phyloP scores from a whole-genome alignment of 176 grass and related monocot genomes.

The Paspalum vaginatum region DNA sequence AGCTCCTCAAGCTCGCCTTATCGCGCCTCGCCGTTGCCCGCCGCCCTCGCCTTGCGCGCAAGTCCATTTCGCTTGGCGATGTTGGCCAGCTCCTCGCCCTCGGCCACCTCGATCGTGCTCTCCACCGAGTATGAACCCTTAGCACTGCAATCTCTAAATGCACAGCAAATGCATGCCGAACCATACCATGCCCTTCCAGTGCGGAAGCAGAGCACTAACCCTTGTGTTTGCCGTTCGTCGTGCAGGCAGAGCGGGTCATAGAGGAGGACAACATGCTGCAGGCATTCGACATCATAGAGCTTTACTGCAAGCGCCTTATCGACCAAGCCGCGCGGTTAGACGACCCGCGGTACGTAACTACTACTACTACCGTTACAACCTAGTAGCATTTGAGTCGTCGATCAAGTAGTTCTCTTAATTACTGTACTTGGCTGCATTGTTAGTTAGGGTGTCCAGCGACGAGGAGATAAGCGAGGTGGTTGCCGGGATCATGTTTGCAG shows the following conservation, averaged over 20 bases:
- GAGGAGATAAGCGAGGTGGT: slow-evolving; percentile 35
- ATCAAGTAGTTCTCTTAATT: no score
- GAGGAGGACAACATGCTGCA: slow-evolving; percentile 50
- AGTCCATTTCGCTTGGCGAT: slow-evolving; percentile 30
- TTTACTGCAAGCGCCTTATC: slow-evolving; percentile 48
- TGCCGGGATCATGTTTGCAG: slow-evolving; percentile 43
- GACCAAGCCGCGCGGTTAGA: slow-evolving; percentile 25
- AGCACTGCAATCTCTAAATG: background rate
- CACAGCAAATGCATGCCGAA: background rate
- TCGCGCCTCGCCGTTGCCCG: slow-evolving; percentile 27
- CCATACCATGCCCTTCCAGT: background rate
- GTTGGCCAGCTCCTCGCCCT: slow-evolving; percentile 48
- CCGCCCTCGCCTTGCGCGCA: slow-evolving; percentile 37
- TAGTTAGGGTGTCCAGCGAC: slow-evolving; percentile 20
- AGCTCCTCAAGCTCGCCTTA: slow-evolving; percentile 35
- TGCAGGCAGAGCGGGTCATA: slow-evolving; percentile 48
- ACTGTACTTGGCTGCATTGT: background rate
- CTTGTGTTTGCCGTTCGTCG: background rate
- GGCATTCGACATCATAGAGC: slow-evolving; percentile 51
- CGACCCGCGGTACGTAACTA: slow-evolving; percentile 14
- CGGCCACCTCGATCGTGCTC: slow-evolving; percentile 35
- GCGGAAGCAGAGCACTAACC: background rate
- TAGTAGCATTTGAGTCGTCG: background rate
- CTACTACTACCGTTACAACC: background rate
- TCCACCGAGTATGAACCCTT: background rate